Base-by-base conservation (phyloP, 306 rosid species). In the Sphenostylis stenocarpa region DNA sequence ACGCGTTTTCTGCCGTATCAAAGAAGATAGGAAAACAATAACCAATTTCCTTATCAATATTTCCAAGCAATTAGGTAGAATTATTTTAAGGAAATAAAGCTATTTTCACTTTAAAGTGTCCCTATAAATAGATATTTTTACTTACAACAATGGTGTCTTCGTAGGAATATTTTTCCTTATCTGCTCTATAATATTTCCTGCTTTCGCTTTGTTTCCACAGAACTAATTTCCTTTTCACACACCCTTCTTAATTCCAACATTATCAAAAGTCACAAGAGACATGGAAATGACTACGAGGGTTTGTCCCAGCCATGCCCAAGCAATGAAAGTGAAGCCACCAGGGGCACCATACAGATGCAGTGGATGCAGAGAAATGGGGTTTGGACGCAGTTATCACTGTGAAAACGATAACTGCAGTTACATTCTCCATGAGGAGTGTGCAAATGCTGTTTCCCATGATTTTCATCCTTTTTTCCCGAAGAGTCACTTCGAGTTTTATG, bases 311-410 rank as follows among this genome's bases (percentile, higher is more conserved):
- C 91, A 87, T 75, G 19, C 31, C 16, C 84, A 87, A 38, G 1
- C 16, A 15, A 34, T 85, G 23, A 43, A 11, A 1, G 51, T 10
- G 17, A 79, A 60, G 14, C 36, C 83, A 4, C n/a, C 83, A 1
- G 70, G 56, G 38, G 81, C 45, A 34, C 85, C 91, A 38, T 85
- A 36, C 76, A 66, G 1, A 5, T 88, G 91, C 58, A 66, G 72
- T 15, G 91, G 89, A 7, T 88, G 91, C 20, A 7, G 11, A 38
- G 86, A 80, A 53, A 19, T 81, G 17, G 89, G 88, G 43, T 81
- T 85, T 20, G 80, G 84, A 28, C 11, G 52, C 4, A 75, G 85
- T 11, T 81, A 78, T 77, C 14, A 34, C 2, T 88, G 91, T 41
- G 74, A 52, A 43, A 21, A 15, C 5, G 20, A 3, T 8, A 12